Base-by-base conservation (phyloP, 2,329 filamentous ascomycete genomes). In the Geosmithia flava region DNA sequence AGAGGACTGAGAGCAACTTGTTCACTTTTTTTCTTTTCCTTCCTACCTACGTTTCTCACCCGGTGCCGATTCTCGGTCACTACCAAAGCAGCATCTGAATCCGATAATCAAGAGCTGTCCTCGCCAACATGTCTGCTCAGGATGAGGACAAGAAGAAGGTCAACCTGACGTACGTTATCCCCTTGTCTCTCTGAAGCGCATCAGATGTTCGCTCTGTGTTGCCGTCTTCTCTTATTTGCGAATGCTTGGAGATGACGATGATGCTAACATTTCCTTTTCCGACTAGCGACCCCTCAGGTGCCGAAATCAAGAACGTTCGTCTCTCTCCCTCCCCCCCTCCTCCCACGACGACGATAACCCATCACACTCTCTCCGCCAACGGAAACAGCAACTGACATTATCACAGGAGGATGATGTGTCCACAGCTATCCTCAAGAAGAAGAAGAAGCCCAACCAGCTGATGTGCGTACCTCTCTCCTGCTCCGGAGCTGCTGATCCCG, bases 391-490 rank as follows among this genome's bases (percentile, higher is more conserved):
- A 58, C 63, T 67, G 57, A 73, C 62, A 50, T 44, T 51, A 30
- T 42, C 54, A 51, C 61, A 94, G 83, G 83, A 88, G 60, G 87
- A 96, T 67, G 93, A 95, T 64, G 88, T 84, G 53, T 81, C 93
- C 47, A 98, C 93, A 44, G 93, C 93, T 57, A 98, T 98, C 60
- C 80, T 98, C 62, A 97, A 96, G 77, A 97, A 97, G 80, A 98
- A 98, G 85, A 98, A 98, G 90, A 98, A 98, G 87, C 90, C 90
- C 60, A 98, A 98, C 72, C 94, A 91, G 63, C 72, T 98, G 67
- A 95, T 98, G 89, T 95, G 76, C 67, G 83, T 68, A 58, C 55
- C 23, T 20, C 20, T 2, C 41, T 43, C 6, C 10, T 11, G n/a
- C 19, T 27, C 23, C 33, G 15, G 33, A 37, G 33, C 33, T 37